Evolutionary conservation across 73 alveolate species (phyloP), one percentile per base, ranked within the genome.

Genomic region (Paramecium biaurelia): DNA sequence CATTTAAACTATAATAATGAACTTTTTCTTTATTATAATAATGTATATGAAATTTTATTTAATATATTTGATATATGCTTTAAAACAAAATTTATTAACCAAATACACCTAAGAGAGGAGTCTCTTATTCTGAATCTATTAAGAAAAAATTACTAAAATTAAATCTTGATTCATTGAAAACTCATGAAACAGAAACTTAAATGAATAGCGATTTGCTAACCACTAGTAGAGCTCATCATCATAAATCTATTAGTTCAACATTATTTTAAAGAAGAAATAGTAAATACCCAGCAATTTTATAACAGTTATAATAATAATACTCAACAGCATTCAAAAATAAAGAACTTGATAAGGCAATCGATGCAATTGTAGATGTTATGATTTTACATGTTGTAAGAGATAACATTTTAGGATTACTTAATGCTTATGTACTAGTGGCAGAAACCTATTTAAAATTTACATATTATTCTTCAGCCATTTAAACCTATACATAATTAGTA

Each of bases 291-390:
- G 84, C 84, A 12, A 63, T 63, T 26, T 26, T 63, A 26, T 63
- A 63, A 63, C 84, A 63, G 45, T 63, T 63, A 63, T 32, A 63
- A 63, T 30, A 63, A 14, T n/a, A 63, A 30, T 72, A 72, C 58
- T 72, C 86, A 9, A 34, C 56, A 28, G 86, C 86, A 34, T 72
- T 72, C 32, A 72, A 38, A 37, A 72, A 42, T 21, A 35, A 35
- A 72, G 90, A 79, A 37, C 43, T 79, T 21, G 90, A 79, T 42
- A 47, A 47, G 20, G 74, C 90, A 79, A 45, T 79, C 15, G 90
- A 79, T 45, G 74, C 90, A 43, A 4, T 79, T 15, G 90, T 45
- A 20, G 90, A 79, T 42, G 74, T 79, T 7, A 79, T 79, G 72
- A 45, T 45, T 23, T 26, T 79, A 43, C 41, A 43, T 3, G 90